These are phyloP conservation scores for Aegilops umbellulata DNA, from an alignment of 176 grass and related monocot species.

Conservation along the genomic window DNA sequence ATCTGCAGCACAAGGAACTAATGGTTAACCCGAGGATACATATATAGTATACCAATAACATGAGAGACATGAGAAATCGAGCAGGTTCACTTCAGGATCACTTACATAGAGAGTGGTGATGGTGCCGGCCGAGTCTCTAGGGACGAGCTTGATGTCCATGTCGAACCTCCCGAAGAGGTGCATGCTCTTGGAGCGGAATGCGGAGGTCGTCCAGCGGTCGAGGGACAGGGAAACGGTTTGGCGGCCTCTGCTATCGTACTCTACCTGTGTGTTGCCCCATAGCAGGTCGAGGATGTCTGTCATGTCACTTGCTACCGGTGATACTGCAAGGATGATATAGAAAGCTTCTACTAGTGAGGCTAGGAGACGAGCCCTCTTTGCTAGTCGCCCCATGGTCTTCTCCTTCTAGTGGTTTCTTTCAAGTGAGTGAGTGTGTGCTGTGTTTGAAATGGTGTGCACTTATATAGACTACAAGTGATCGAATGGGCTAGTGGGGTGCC, in stretches of 20 bases:
- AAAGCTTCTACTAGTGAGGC: background rate
- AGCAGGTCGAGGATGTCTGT: conserved; percentile 28
- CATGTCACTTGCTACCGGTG: conserved; percentile 29
- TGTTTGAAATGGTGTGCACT: background rate
- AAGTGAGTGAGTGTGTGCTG: background rate
- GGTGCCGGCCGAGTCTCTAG: conserved; percentile 53
- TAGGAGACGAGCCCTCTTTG: conserved; percentile 17
- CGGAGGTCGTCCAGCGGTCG: conserved; percentile 24
- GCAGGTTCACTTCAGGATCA: background rate
- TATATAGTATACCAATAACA: background rate
- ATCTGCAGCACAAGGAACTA: conserved; percentile 22
- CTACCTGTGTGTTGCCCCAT: conserved; percentile 35
- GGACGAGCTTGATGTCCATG: conserved; percentile 57
- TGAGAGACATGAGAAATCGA: background rate
- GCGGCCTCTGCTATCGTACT: conserved; percentile 13
- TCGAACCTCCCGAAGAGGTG: conserved; percentile 61
- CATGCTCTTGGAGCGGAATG: conserved; percentile 46
- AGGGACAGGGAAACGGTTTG: conserved; percentile 41
- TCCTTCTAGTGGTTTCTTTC: background rate
- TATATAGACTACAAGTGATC: conserved; percentile 23
- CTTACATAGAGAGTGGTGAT: conserved; percentile 64
- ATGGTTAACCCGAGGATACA: background rate
- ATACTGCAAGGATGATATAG: background rate
- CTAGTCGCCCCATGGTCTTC: background rate
- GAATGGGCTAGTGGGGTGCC: background rate